Evolutionary conservation across 2,329 filamentous ascomycete species (phyloP), one percentile per base, ranked within the genome.

Genomic region (Aspergillus sp.): DNA sequence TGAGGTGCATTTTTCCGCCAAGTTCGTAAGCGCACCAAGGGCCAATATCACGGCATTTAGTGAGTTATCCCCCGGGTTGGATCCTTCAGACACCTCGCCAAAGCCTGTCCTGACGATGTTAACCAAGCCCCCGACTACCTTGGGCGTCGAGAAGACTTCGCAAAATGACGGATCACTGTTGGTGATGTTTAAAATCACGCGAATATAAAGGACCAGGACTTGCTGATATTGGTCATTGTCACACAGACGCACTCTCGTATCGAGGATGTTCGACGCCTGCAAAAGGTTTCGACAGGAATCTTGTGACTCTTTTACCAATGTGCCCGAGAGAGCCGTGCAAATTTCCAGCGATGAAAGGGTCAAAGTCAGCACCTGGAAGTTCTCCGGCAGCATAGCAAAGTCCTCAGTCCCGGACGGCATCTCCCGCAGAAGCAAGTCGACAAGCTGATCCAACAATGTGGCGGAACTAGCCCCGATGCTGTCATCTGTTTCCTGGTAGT

Each of bases 1-100:
- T 14, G 67, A 56, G 11, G 76, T 66, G 49, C 78, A 86, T 51
- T 85, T 80, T 54, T 94, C 86, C 6, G 84, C 75, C 34, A 95
- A 73, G 49, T 95, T 95, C 57, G 93, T 93, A 59, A 89, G 74
- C 14, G 85, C 75, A 1, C 86, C 88, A 24, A 94, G 66, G 32
- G 83, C 73, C 26, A 95, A 69, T 30, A 94, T 74, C 10, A 94
- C 68, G 30, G 75, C 72, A 44, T 93, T 81, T 33, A 88, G 64
- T 7, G 81, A 60, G 6, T 66, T 65, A 31, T 69, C 68, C n/a
- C 74, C 67, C 17, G 63, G 57, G 8, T 40, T 33, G 24, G 42
- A 36, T 22, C 60, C 44, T 20, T 48, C 49, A 2, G 52, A 45
- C 24, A 53, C 40, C 19, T 51, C 45, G 8, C 46, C 39, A 24